Evolutionary conservation across 2,329 filamentous ascomycete genomes (phyloP).

Genomic region (Fusarium drepaniforme): DNA sequence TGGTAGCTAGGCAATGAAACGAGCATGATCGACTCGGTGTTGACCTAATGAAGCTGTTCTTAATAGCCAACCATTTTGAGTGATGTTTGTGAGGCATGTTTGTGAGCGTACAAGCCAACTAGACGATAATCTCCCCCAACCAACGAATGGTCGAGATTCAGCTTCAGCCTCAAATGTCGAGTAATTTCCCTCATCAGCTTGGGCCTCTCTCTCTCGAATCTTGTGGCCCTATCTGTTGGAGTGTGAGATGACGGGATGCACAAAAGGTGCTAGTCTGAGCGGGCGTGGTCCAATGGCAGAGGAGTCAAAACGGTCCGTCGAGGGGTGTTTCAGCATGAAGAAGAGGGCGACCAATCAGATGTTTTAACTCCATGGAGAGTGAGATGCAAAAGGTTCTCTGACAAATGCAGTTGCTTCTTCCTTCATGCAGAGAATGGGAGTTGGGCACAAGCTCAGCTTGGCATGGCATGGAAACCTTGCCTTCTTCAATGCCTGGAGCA

Average conservation of each 20-base stretch:
- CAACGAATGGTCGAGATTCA: neutral
- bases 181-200: slow-evolving; percentile 9
- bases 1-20: slow-evolving; percentile 1
- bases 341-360: neutral
- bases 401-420: neutral
- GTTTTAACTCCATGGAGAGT: neutral
- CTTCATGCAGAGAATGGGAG: neutral
- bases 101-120: neutral
- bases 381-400: neutral
- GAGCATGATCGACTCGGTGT: slow-evolving; percentile 1
- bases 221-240: slow-evolving; percentile 2
- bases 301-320: slow-evolving; percentile 13
- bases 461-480: slow-evolving; percentile 24
- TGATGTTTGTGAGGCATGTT: neutral
- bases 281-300: slow-evolving; percentile 9
- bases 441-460: neutral
- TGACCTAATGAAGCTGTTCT: neutral
- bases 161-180: neutral
- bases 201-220: neutral
- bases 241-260: neutral
- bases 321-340: slow-evolving; percentile 16
- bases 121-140: neutral
- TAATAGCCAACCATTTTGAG: neutral
- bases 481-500: neutral
- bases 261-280: neutral